Evolutionary conservation across 2,329 filamentous ascomycete genomes (phyloP), one percentile per base, ranked within the genome.

Genomic region (Calonectria ilicicola): DNA sequence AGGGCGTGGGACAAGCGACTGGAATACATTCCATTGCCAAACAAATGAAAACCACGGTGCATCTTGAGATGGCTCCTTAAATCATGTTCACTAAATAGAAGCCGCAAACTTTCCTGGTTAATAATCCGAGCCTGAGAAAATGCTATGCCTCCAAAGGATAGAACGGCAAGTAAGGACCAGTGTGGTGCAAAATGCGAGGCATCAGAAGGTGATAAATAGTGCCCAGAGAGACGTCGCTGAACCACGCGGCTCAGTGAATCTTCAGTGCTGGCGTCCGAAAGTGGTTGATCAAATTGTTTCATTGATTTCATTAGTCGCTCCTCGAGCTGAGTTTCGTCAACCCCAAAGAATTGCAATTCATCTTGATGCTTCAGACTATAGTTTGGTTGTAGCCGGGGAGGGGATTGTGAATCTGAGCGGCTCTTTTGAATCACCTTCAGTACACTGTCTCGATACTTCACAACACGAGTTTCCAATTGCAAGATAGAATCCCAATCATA

Each of bases 11-110:
- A 93, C 1, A 99, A 88, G 1, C 93, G 91, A 64, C 93, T 93
- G 65, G 93, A 92, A 81, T 98, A 98, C 19, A 94, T 88, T 7
- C 95, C 95, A 78, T 97, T 95, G 2, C 95, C 94, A 8, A 98
- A 87, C 1, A 98, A 88, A 65, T 97, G 94, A 75, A 97, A 98
- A 51, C 93, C 90, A 72, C 91, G 91, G 79, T 98, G 95, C 1
- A 98, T 81, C 5, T 88, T 87, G 0, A 98, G 85, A 80, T 98
- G 95, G 2, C 90, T 86, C 19, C 91, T 89, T 5, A 99, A 84
- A 12, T 91, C 86, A 80, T 98, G 94, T 7, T 91, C 88, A 21
- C 89, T 89, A 81, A 98, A 97, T 23, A 98, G 89, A 10, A 97
- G 86, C 66, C 84, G 86, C 77, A 98, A 90, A 69, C 94, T 94